These are phyloP conservation scores for Metroxylon sagu DNA, from an alignment of 176 grass and related monocot genomes.

Conservation along the genomic window DNA sequence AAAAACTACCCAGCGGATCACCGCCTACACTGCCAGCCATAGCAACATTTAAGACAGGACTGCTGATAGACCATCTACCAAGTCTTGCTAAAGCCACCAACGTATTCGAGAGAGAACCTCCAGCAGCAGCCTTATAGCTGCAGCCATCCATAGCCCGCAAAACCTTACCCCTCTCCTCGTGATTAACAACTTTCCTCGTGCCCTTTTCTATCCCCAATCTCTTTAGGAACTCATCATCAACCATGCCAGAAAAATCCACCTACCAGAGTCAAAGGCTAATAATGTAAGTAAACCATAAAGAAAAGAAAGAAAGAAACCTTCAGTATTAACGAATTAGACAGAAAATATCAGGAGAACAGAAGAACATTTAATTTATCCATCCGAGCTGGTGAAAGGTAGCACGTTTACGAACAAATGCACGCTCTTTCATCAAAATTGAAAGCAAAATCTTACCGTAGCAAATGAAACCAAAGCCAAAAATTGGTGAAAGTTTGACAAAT, in stretches of 20 bases:
- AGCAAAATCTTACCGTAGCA: no score
- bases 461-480: no score
- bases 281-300: no score
- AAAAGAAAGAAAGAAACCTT: no score
- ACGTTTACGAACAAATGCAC: no score
- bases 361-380: no score
- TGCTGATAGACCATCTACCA: slow-evolving; percentile 33
- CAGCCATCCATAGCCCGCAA: slow-evolving; percentile 91
- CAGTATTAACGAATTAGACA: no score
- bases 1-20: slow-evolving; percentile 87
- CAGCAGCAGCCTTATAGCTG: slow-evolving; percentile 90
- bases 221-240: slow-evolving; percentile 65
- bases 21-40: slow-evolving; percentile 85
- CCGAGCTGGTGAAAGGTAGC: no score
- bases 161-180: slow-evolving; percentile 79
- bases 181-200: slow-evolving; percentile 80
- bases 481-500: no score
- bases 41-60: slow-evolving; percentile 57
- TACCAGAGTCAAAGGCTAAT: slow-evolving; percentile 9
- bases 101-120: slow-evolving; percentile 89
- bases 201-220: slow-evolving; percentile 78
- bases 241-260: slow-evolving; percentile 95
- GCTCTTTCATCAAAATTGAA: no score
- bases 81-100: slow-evolving; percentile 80
- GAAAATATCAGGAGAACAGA: no score